phyloP scores from a whole-genome alignment of 2,329 filamentous ascomycete species.

The Didymellaceae sp. region DNA sequence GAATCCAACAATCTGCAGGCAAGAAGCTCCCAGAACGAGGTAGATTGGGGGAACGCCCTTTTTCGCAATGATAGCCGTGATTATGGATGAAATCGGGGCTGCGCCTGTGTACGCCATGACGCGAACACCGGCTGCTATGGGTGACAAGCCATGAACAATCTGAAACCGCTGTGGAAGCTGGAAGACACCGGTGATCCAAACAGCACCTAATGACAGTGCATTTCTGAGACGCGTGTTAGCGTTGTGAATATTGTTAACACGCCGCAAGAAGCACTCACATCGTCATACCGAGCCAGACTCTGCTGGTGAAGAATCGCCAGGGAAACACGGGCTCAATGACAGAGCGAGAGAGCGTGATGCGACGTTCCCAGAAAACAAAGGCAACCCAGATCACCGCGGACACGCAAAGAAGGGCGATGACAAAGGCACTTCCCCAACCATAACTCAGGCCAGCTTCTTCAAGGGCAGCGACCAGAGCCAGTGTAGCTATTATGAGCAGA shows the following conservation, averaged over 20 bases:
- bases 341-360: background rate
- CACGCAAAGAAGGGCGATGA: background rate
- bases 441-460: background rate
- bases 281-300: background rate
- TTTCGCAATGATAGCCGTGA: background rate
- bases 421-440: background rate
- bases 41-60: background rate
- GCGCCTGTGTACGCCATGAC: background rate
- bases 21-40: background rate
- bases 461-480: background rate
- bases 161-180: background rate
- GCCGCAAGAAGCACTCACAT: background rate
- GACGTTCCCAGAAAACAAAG: background rate
- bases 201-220: background rate
- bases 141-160: background rate
- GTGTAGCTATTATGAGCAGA: background rate
- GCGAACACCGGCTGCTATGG: background rate
- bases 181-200: background rate
- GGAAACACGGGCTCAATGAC: background rate
- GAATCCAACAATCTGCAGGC: background rate
- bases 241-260: background rate
- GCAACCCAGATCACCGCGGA: background rate
- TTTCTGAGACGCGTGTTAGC: background rate
- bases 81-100: background rate
- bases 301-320: background rate